Evolutionary conservation across 139 green algal species (phyloP), one percentile per base, ranked within the genome.

Genomic region (Chlamydomonas urium): DNA sequence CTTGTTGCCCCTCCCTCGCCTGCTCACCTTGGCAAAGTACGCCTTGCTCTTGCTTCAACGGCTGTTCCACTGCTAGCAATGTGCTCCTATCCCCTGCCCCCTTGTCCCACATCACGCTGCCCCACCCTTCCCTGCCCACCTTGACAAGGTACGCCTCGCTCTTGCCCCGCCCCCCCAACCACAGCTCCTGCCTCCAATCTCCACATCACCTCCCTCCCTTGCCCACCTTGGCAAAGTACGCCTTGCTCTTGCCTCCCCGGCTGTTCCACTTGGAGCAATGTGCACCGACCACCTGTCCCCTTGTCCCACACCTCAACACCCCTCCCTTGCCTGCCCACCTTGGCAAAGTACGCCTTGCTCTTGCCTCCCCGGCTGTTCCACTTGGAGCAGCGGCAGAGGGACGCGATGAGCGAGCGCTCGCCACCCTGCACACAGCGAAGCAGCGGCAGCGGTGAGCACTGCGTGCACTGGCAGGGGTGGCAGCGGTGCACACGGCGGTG

Each of bases 1-100:
- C n/a, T n/a, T n/a, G n/a, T n/a, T n/a, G n/a, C n/a, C n/a, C n/a
- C n/a, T n/a, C n/a, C n/a, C n/a, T n/a, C n/a, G n/a, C n/a, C n/a
- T n/a, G n/a, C n/a, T n/a, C n/a, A n/a, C n/a, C 60, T 95, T 97
- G 29, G 93, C 94, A 83, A 99, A 99, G 81, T 94, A 98, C 1
- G 90, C 88, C 17, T 89, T 87, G 35, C 78, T 90, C 78, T 97
- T 97, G 69, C 95, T 95, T 6, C 94, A 95, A 17, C 82, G 74
- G 6, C 87, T 81, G 5, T 77, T 70, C 77, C 76, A 83, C 24
- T 34, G 35, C 47, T n/a, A n/a, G n/a, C n/a, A n/a, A n/a, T n/a
- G n/a, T n/a, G n/a, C n/a, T n/a, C n/a, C n/a, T n/a, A n/a, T n/a
- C n/a, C n/a, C n/a, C n/a, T n/a, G n/a, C n/a, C n/a, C n/a, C n/a